phyloP scores from a whole-genome alignment of 192 early-diverging fungal species.

The Allomyces macrogynus region DNA sequence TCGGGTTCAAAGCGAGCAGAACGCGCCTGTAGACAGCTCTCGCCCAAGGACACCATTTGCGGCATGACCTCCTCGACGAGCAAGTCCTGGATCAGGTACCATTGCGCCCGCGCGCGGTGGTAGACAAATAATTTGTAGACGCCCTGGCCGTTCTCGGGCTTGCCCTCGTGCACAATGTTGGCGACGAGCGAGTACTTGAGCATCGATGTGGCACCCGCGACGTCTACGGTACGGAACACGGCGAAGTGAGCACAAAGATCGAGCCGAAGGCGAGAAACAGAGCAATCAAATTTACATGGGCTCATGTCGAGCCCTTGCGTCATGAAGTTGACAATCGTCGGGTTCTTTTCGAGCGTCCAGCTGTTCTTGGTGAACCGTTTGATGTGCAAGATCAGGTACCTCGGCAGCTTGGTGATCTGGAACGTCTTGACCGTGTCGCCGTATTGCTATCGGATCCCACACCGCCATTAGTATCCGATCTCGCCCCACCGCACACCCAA shows the following conservation, averaged over 20 bases:
- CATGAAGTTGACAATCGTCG: constrained; percentile 89
- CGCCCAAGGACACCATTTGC: constrained; percentile 83
- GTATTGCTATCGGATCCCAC: constrained; percentile 16
- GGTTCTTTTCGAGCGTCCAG: constrained; percentile 75
- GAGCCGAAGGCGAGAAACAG: background rate
- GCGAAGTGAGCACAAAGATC: background rate
- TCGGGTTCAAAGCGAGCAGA: too few relatives aligned
- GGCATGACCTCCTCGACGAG: constrained; percentile 79
- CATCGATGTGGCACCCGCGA: constrained; percentile 14
- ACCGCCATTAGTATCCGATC: too few relatives aligned
- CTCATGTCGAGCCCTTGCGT: constrained; percentile 68
- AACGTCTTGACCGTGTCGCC: constrained; percentile 41
- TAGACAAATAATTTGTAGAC: constrained; percentile 67
- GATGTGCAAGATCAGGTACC: constrained; percentile 75
- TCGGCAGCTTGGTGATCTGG: constrained; percentile 52
- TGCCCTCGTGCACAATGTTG: constrained; percentile 81
- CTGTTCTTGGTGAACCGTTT: constrained; percentile 76
- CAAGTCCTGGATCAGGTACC: constrained; percentile 90
- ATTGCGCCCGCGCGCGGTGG: constrained; percentile 58
- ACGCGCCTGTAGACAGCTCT: constrained; percentile 72
- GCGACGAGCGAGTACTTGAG: constrained; percentile 68
- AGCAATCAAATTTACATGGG: constrained; percentile 4
- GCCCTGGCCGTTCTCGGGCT: constrained; percentile 37
- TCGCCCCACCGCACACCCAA: too few relatives aligned
- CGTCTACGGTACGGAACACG: constrained; percentile 22